Evolutionary conservation across 169 alveolate genomes (phyloP).

Genomic region (Amoebophrya sp.): DNA sequence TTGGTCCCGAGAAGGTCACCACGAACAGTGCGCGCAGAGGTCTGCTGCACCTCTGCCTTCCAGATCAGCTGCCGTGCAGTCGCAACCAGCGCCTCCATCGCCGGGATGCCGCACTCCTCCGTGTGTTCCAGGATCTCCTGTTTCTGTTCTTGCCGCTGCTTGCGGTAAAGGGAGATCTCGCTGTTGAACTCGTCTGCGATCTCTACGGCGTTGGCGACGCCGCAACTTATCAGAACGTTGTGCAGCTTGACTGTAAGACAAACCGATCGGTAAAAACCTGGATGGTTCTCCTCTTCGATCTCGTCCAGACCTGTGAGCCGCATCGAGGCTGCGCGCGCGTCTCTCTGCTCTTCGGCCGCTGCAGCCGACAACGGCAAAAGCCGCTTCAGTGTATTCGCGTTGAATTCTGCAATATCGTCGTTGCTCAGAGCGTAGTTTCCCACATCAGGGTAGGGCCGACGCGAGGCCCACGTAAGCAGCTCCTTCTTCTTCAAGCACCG

Average conservation of each 20-base stretch:
- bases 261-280: neutral
- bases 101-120: constrained; percentile 14
- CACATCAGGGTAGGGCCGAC: neutral
- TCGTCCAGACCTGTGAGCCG: neutral
- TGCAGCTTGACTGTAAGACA: neutral
- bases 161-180: neutral
- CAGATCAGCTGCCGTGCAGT: neutral
- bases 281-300: neutral
- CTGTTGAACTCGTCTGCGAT: constrained; percentile 10
- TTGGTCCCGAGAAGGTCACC: too few species aligned
- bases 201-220: neutral
- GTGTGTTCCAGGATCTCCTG: neutral
- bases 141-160: neutral
- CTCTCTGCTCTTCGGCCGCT: neutral
- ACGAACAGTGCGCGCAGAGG: too few species aligned
- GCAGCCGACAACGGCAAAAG: neutral
- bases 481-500: neutral
- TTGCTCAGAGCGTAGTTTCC: neutral
- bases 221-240: neutral
- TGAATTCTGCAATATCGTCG: neutral
- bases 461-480: constrained; percentile 9
- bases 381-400: neutral
- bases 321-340: neutral
- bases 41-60: neutral
- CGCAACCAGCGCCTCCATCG: neutral